phyloP scores from a whole-genome alignment of 805 yeast genomes.

The Candida ovalis region DNA sequence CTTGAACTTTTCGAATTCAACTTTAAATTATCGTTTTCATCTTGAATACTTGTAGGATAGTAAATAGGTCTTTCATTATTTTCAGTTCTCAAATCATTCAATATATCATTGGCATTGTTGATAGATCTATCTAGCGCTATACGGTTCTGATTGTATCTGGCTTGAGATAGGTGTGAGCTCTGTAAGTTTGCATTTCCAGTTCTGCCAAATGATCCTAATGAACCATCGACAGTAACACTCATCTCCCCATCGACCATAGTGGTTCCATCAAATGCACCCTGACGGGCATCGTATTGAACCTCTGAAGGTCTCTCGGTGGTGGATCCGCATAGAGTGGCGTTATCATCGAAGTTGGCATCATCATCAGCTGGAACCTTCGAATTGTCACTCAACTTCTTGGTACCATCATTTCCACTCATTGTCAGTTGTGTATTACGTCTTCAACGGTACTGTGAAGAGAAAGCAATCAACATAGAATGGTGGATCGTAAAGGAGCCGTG shows the following conservation, averaged over 20 bases:
- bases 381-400: neutral
- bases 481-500: too few relatives aligned
- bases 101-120: constrained; percentile 45
- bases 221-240: constrained; percentile 3
- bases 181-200: constrained; percentile 26
- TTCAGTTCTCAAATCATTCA: constrained; percentile 50
- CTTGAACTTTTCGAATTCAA: constrained; percentile 50
- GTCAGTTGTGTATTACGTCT: neutral
- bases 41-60: constrained; percentile 48
- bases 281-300: constrained; percentile 19
- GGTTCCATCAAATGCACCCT: constrained; percentile 26
- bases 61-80: constrained; percentile 59
- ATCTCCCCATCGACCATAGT: constrained; percentile 26
- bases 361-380: neutral
- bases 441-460: neutral
- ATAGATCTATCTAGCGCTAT: constrained; percentile 61
- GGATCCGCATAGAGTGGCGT: constrained; percentile 21
- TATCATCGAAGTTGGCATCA: constrained; percentile 11
- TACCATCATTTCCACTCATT: neutral
- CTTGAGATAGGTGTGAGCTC: constrained; percentile 59
- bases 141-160: constrained; percentile 72
- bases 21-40: constrained; percentile 27
- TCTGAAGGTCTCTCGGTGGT: constrained; percentile 1
- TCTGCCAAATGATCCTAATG: constrained; percentile 13
- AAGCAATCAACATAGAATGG: too few relatives aligned